These are phyloP conservation scores for Brassica incana DNA, from an alignment of 345 rosid genomes.

Conservation along the genomic window DNA sequence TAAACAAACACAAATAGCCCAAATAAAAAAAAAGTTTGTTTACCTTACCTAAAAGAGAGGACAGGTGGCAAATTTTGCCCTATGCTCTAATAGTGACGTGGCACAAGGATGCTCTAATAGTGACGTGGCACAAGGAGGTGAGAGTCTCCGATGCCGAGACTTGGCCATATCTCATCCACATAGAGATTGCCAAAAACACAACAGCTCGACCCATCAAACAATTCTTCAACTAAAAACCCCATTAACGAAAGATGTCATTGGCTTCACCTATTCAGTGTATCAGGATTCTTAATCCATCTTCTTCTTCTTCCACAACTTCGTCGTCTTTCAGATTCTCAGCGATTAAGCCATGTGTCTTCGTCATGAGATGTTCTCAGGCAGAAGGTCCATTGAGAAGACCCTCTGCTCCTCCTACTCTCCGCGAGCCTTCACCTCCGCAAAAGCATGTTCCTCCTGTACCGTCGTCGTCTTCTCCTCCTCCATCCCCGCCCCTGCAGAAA, in stretches of 20 bases:
- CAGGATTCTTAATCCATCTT: conserved; percentile 57
- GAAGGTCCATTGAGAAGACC: conserved; percentile 95
- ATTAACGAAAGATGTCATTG: conserved; percentile 50
- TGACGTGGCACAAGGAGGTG: too few relatives aligned
- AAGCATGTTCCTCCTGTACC: conserved; percentile 48
- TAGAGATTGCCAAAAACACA: conserved; percentile 26
- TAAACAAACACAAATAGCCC: too few relatives aligned
- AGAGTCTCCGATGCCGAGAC: conserved; percentile 21
- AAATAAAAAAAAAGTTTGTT: too few relatives aligned
- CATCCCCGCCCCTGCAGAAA: conserved; percentile 21
- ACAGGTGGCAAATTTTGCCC: too few relatives aligned
- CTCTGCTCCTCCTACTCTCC: conserved; percentile 58
- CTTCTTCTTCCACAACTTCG: conserved; percentile 39
- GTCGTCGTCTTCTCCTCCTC: conserved; percentile 40
- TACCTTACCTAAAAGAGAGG: too few relatives aligned
- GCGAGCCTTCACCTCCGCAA: conserved; percentile 51
- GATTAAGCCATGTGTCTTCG: conserved; percentile 44
- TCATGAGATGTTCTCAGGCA: conserved; percentile 68
- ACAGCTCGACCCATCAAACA: not conserved
- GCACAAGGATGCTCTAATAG: too few relatives aligned
- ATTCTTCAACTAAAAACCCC: not conserved
- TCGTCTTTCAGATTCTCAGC: conserved; percentile 48
- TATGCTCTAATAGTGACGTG: too few relatives aligned
- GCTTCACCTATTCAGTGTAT: conserved; percentile 65
- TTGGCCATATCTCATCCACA: conserved; percentile 43